Conservation (phyloP, 352 stramenopile genomes). For the Phytophthora pluvialis region DNA sequence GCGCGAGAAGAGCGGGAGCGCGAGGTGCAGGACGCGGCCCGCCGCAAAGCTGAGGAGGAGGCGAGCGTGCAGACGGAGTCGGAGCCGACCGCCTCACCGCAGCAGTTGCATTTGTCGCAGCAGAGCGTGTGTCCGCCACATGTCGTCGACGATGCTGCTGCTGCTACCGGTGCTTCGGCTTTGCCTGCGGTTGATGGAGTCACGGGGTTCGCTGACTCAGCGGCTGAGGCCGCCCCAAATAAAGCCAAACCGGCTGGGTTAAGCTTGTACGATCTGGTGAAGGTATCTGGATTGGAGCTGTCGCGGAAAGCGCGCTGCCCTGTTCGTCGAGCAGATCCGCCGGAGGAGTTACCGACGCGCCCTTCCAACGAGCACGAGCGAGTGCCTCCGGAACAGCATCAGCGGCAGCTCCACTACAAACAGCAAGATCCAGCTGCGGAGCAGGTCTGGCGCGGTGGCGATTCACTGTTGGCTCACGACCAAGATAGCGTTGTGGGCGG, state of each 20-base stretch:
- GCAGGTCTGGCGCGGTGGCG: conserved; percentile 7
- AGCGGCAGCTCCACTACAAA: neutral
- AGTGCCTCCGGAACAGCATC: neutral
- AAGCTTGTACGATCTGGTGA: conserved; percentile 54
- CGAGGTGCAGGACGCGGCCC: conserved; percentile 15
- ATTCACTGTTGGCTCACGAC: neutral
- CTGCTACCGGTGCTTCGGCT: neutral
- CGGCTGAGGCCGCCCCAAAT: neutral
- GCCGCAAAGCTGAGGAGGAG: conserved; percentile 11
- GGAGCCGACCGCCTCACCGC: conserved; percentile 1
- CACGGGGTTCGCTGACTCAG: conserved; percentile 2
- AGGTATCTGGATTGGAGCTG: conserved; percentile 32
- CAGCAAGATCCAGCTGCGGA: neutral
- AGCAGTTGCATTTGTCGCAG: conserved; percentile 24
- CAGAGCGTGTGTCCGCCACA: neutral
- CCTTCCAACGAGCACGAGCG: conserved; percentile 9
- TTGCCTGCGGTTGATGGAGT: conserved; percentile 10
- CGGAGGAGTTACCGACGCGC: conserved; percentile 2
- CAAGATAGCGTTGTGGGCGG: conserved; percentile 8
- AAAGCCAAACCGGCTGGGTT: conserved; percentile 35
- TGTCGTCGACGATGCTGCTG: neutral
- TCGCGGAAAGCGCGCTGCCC: conserved; percentile 9
- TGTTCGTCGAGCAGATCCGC: conserved; percentile 10
- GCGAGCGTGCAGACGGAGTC: conserved; percentile 21
- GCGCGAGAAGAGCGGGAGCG: conserved; percentile 28